A percentile compares a stretch with the other conserved stretches of the same genome.
Conservation (phyloP, 495 filamentous ascomycete genomes). For the Lasiosphaeria ovina region DNA sequence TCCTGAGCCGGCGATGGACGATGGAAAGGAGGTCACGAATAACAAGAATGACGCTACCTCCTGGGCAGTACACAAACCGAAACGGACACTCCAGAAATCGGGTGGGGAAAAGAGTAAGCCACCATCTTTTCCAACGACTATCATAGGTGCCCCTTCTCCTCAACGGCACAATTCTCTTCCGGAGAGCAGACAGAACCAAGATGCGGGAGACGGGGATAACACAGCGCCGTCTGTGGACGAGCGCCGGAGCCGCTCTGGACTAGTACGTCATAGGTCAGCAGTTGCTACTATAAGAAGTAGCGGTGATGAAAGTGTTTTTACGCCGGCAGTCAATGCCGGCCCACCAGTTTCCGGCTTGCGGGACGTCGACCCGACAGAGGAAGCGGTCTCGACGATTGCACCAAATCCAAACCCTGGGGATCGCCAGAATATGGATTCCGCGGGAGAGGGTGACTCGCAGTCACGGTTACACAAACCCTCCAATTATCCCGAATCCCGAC, state of each 20-base stretch:
- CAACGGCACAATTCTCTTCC: conserved; percentile 1
- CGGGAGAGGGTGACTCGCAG: conserved; percentile 5
- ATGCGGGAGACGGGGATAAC: background rate
- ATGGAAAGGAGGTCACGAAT: no score
- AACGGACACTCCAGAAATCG: background rate
- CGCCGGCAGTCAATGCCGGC: background rate
- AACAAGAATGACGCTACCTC: no score
- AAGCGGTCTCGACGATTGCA: background rate
- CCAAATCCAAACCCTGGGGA: background rate
- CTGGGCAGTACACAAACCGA: background rate
- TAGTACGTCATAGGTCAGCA: conserved; percentile 5
- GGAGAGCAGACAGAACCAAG: background rate
- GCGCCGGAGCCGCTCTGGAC: background rate
- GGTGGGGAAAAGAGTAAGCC: background rate
- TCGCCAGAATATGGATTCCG: background rate
- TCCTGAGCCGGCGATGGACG: no score
- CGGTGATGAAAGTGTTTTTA: background rate
- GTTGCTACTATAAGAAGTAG: background rate
- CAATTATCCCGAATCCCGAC: conserved; percentile 1
- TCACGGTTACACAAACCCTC: conserved; percentile 6
- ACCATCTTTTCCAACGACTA: background rate
- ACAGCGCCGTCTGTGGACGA: background rate
- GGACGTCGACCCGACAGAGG: conserved; percentile 2
- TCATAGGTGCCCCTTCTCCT: background rate
- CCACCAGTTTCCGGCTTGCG: background rate